Conservation (phyloP, 192 early-diverging fungal species). For the Backusella tuberculispora region DNA sequence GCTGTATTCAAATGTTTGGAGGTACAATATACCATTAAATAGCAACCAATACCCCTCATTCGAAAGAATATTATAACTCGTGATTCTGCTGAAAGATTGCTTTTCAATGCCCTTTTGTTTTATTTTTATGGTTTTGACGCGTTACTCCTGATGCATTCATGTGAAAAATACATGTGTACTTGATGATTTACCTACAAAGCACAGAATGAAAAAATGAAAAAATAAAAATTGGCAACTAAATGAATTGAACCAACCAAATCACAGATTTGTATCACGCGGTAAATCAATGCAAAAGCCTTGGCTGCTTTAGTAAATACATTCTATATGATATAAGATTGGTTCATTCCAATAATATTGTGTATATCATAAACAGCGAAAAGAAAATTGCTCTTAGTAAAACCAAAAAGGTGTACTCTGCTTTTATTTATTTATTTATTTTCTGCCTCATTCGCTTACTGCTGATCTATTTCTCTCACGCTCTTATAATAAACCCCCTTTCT, state of each 20-base stretch:
- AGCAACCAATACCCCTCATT: too few species aligned
- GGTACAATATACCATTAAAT: too few species aligned
- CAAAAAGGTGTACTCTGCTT: not conserved
- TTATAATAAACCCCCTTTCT: slow-evolving; percentile 20
- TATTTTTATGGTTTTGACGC: too few species aligned
- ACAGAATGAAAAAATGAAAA: not conserved
- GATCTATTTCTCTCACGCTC: not conserved
- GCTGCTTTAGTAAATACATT: not conserved
- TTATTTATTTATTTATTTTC: slow-evolving; percentile 10
- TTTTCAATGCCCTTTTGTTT: too few species aligned
- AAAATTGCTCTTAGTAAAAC: not conserved
- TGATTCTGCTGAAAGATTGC: too few species aligned
- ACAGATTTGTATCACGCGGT: slow-evolving; percentile 1
- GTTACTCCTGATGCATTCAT: not conserved
- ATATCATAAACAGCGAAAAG: not conserved
- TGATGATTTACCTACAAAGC: not conserved
- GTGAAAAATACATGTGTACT: too few species aligned
- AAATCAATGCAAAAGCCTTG: not conserved
- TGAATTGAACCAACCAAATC: slow-evolving; percentile 11
- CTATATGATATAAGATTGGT: not conserved
- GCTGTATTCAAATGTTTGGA: too few species aligned
- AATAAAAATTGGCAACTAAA: not conserved
- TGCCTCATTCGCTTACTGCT: not conserved
- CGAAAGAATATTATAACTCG: too few species aligned
- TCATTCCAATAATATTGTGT: not conserved